Evolutionary conservation across 495 filamentous ascomycete genomes (phyloP).

Genomic region (Penicillium goetzii): DNA sequence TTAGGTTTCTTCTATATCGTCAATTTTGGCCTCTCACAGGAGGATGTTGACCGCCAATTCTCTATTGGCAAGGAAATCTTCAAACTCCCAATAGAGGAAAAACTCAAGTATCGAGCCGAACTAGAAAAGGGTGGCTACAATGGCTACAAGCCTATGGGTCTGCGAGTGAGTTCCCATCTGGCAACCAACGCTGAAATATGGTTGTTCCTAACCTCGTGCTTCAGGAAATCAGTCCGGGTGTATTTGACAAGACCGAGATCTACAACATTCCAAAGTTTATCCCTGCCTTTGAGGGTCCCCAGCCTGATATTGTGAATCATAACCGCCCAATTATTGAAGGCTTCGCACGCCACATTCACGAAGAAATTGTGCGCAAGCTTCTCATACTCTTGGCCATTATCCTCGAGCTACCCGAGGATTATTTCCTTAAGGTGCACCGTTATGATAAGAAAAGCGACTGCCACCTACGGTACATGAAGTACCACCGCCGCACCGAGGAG

Average conservation of each 20-base stretch:
- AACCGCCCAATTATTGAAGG: conserved; percentile 49
- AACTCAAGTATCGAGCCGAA: conserved; percentile 49
- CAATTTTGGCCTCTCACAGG: conserved; percentile 53
- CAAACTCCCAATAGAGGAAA: conserved; percentile 54
- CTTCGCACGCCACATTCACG: conserved; percentile 52
- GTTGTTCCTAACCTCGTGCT: not conserved
- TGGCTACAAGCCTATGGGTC: conserved; percentile 33
- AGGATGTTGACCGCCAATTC: conserved; percentile 56
- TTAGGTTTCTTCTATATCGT: conserved; percentile 54
- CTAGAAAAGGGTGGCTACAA: conserved; percentile 53
- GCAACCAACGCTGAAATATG: not conserved
- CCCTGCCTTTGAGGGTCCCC: conserved; percentile 43
- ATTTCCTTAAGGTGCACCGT: conserved; percentile 52
- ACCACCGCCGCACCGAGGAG: conserved; percentile 47
- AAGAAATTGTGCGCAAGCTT: conserved; percentile 49
- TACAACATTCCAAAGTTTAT: conserved; percentile 60
- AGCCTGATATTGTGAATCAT: conserved; percentile 45
- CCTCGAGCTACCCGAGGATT: conserved; percentile 57
- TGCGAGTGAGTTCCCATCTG: conserved; percentile 1
- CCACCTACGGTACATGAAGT: conserved; percentile 61
- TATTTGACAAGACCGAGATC: conserved; percentile 57
- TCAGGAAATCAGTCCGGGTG: conserved; percentile 34
- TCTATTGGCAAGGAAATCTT: conserved; percentile 53
- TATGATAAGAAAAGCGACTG: conserved; percentile 51
- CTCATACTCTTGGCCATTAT: conserved; percentile 53